Conservation (phyloP, 805 yeast genomes). For the Saccharomycopsis guyanensis region DNA sequence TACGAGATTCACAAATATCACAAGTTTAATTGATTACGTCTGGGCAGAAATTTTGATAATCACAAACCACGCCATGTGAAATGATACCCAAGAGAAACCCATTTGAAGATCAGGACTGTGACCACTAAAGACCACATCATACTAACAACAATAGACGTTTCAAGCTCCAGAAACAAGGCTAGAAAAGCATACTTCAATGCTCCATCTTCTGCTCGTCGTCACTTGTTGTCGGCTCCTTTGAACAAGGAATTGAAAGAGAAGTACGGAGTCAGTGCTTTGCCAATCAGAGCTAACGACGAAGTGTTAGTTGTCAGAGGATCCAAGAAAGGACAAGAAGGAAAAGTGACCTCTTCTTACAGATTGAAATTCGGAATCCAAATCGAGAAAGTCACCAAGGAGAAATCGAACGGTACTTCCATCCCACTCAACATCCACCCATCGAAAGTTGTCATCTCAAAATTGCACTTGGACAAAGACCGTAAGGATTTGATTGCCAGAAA, state of each 20-base stretch:
- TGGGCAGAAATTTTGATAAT: too few relatives aligned
- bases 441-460: constrained; percentile 96
- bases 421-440: constrained; percentile 98
- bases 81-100: background rate
- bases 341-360: constrained; percentile 97
- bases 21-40: too few relatives aligned
- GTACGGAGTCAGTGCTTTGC: constrained; percentile 92
- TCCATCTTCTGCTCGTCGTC: constrained; percentile 93
- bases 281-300: constrained; percentile 97
- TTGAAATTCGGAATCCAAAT: constrained; percentile 94
- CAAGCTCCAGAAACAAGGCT: constrained; percentile 98
- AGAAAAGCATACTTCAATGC: constrained; percentile 99
- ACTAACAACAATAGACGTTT: constrained; percentile 69
- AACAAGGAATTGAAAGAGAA: constrained; percentile 98
- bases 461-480: constrained; percentile 98
- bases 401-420: constrained; percentile 95
- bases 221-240: constrained; percentile 94
- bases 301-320: constrained; percentile 97
- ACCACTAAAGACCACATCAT: constrained; percentile 7
- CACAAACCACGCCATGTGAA: too few relatives aligned
- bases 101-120: background rate
- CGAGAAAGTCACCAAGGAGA: constrained; percentile 95
- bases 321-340: constrained; percentile 99
- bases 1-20: too few relatives aligned
- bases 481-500: constrained; percentile 95